Base-by-base conservation (phyloP, 768 basidiomycete genomes). In the Leccinum variicolor region DNA sequence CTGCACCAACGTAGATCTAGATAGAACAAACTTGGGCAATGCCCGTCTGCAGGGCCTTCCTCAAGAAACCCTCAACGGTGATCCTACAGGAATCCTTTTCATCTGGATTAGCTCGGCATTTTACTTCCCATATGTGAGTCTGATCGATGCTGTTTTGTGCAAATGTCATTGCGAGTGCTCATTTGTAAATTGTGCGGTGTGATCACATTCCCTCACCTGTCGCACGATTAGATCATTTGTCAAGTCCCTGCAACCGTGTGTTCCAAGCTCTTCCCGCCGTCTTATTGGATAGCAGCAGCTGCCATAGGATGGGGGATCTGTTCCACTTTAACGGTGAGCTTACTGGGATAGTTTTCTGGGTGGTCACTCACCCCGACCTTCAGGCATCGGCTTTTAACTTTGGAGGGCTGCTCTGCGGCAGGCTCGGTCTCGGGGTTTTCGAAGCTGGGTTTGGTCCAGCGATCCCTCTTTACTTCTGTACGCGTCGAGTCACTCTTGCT, bases 371-470 rank as follows among this genome's bases (percentile, higher is more conserved):
- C 13, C 23, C 17, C 28, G 7, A 29, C n/a, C 31, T 19, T n/a
- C 62, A 90, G 89, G 71, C 90, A 3, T 77, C 84, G 2, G 76
- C 81, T 1, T 87, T 83, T 68, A 79, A 82, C 66, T 83, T 87
- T 50, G 75, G 75, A 10, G 84, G 85, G 21, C 70, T 90, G 36
- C 67, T 90, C 25, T 74, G 79, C 8, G 75, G 80, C 11, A 78
- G 90, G 50, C 59, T 91, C 28, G 79, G 80, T 39, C 75, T 92
- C n/a, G 90, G 90, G 9, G 66, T 89, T 33, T 91, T 92, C 65
- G 90, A 92, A 70, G 84, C 89, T 4, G 84, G 84, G 23, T 91
- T 92, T 63, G 89, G 84, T 1, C 89, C 90, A 11, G 86, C 81
- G 0, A 87, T 92, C 31, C 87, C 89, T 0, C 75, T 92, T 3